Conservation (phyloP, 345 rosid genomes). For the Cardamine occulta region DNA sequence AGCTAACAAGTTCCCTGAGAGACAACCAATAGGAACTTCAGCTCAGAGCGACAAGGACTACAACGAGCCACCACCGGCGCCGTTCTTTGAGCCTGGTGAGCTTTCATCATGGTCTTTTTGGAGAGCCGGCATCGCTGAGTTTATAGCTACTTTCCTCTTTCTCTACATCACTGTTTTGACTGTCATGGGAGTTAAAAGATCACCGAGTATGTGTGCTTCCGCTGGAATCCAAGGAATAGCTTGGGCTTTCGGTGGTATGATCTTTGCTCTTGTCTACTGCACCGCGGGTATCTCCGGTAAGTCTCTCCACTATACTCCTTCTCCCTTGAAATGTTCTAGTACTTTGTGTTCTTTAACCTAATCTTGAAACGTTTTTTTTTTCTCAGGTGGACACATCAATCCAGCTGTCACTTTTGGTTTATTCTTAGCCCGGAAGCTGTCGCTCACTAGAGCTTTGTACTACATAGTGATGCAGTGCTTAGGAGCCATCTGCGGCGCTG, state of each 20-base stretch:
- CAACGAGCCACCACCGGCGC: slow-evolving; percentile 54
- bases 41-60: slow-evolving; percentile 55
- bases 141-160: slow-evolving; percentile 48
- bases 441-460: slow-evolving; percentile 47
- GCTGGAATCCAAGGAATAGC: slow-evolving; percentile 55
- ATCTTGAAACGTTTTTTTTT: neutral
- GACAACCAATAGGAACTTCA: slow-evolving; percentile 53
- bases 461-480: slow-evolving; percentile 54
- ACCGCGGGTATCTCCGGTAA: slow-evolving; percentile 56
- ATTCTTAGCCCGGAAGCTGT: slow-evolving; percentile 47
- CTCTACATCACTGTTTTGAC: slow-evolving; percentile 54
- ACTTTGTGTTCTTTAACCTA: neutral
- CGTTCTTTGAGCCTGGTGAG: slow-evolving; percentile 50
- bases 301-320: neutral
- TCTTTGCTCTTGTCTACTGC: slow-evolving; percentile 55
- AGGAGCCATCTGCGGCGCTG: slow-evolving; percentile 47
- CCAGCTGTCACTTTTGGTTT: slow-evolving; percentile 49
- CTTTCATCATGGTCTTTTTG: slow-evolving; percentile 53
- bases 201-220: slow-evolving; percentile 47
- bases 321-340: neutral
- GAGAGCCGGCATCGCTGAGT: slow-evolving; percentile 48
- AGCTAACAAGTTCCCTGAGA: slow-evolving; percentile 55
- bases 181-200: slow-evolving; percentile 51
- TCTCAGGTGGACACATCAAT: slow-evolving; percentile 52
- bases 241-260: slow-evolving; percentile 57